phyloP scores from a whole-genome alignment of 2,329 filamentous ascomycete genomes.

The Fusarium succisae region DNA sequence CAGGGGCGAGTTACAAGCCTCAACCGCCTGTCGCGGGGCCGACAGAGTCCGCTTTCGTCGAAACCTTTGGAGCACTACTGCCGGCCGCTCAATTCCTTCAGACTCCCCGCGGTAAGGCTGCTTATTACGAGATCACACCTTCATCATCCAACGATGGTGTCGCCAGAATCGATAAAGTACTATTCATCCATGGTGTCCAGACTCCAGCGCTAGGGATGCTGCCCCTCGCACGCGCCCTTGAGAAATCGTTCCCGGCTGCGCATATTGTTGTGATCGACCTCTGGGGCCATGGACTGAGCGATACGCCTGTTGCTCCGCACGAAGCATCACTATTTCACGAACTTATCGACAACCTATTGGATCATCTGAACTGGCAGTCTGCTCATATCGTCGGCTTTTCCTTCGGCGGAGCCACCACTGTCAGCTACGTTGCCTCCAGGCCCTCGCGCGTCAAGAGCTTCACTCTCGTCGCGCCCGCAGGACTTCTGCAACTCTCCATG shows the following conservation, averaged over 20 bases:
- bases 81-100: slow-evolving; percentile 49
- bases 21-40: slow-evolving; percentile 46
- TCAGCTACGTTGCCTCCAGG: slow-evolving; percentile 49
- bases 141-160: neutral
- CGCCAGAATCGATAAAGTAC: slow-evolving; percentile 41
- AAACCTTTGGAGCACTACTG: slow-evolving; percentile 51
- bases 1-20: neutral
- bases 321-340: slow-evolving; percentile 53
- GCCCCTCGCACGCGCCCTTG: slow-evolving; percentile 52
- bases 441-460: slow-evolving; percentile 46
- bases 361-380: slow-evolving; percentile 51
- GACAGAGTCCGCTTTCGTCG: slow-evolving; percentile 48
- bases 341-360: slow-evolving; percentile 52
- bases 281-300: slow-evolving; percentile 64
- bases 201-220: slow-evolving; percentile 60
- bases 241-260: slow-evolving; percentile 46
- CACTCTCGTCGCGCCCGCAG: slow-evolving; percentile 58
- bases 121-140: slow-evolving; percentile 51
- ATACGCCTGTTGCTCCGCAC: slow-evolving; percentile 57
- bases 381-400: slow-evolving; percentile 61
- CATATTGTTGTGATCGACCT: slow-evolving; percentile 58
- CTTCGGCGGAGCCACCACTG: slow-evolving; percentile 55
- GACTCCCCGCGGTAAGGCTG: slow-evolving; percentile 48
- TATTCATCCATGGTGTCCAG: slow-evolving; percentile 61
- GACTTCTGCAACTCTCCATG: slow-evolving; percentile 46